phyloP scores from a whole-genome alignment of 306 rosid species.

The Acacia crassicarpa region DNA sequence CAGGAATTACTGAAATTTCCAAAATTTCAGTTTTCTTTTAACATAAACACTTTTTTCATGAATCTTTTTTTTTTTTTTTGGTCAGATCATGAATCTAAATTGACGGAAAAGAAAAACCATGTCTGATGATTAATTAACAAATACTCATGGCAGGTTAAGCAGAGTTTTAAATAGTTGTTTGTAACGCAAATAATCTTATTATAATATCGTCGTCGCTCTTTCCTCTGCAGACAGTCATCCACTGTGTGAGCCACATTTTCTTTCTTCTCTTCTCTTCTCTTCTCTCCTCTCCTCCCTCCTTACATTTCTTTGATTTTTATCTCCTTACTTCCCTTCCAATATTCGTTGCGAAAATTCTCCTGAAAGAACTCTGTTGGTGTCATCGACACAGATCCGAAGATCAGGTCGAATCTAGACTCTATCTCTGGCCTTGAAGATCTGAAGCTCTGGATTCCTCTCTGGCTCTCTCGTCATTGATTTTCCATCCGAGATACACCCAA shows the following conservation, averaged over 20 bases:
- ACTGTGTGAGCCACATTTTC: constrained; percentile 29
- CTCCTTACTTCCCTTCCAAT: constrained; percentile 7
- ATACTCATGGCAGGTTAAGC: background rate
- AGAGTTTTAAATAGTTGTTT: background rate
- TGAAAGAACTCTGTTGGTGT: constrained; percentile 32
- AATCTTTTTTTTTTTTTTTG: too few species aligned
- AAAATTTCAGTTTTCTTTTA: background rate
- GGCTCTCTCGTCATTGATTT: background rate
- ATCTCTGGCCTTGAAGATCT: constrained; percentile 25
- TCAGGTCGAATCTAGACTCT: constrained; percentile 31
- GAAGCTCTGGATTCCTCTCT: constrained; percentile 37
- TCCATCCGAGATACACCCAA: constrained; percentile 15
- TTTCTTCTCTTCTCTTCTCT: background rate
- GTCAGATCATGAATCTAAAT: background rate
- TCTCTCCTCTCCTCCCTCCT: background rate
- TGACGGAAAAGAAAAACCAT: background rate
- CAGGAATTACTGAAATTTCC: too few species aligned
- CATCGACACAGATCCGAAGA: constrained; percentile 52
- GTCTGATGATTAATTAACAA: background rate
- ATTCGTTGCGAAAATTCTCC: constrained; percentile 10
- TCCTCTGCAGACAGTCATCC: constrained; percentile 35
- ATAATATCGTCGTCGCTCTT: constrained; percentile 16
- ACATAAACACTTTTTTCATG: background rate
- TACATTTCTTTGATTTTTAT: background rate
- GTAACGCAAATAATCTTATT: background rate